A percentile compares a stretch with the other conserved stretches of the same genome.
Evolutionary conservation across 2,329 filamentous ascomycete genomes (phyloP).

Genomic region (Fusarium proliferatum): DNA sequence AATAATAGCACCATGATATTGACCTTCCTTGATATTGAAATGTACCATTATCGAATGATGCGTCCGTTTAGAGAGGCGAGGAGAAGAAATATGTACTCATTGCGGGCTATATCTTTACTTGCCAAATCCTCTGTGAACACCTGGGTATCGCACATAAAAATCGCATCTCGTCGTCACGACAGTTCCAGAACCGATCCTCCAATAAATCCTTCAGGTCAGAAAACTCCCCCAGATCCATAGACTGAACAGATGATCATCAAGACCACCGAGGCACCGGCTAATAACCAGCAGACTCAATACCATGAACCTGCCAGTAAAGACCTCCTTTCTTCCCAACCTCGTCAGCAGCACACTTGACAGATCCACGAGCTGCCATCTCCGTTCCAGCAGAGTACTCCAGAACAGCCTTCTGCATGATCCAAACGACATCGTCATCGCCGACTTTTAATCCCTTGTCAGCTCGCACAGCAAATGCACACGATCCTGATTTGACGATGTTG

Average conservation of each 20-base stretch:
- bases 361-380: slow-evolving; percentile 29
- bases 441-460: slow-evolving; percentile 26
- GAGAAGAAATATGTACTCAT: slow-evolving; percentile 4
- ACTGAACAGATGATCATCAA: slow-evolving; percentile 10
- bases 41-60: neutral
- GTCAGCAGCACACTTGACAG: slow-evolving; percentile 18
- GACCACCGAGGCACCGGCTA: slow-evolving; percentile 3
- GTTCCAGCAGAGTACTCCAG: slow-evolving; percentile 29
- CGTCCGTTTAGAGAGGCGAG: neutral
- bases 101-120: slow-evolving; percentile 10
- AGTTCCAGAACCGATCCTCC: slow-evolving; percentile 9
- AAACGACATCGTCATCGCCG: slow-evolving; percentile 32
- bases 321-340: slow-evolving; percentile 17
- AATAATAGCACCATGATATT: neutral
- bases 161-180: slow-evolving; percentile 24
- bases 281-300: neutral
- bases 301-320: slow-evolving; percentile 37
- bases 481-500: slow-evolving; percentile 41
- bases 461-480: slow-evolving; percentile 45
- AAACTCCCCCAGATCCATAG: neutral
- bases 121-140: slow-evolving; percentile 7
- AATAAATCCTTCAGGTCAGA: neutral
- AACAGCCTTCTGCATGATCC: slow-evolving; percentile 28
- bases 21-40: neutral
- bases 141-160: slow-evolving; percentile 35